phyloP scores from a whole-genome alignment of 768 basidiomycete genomes.

The Rhodotorula diobovata region DNA sequence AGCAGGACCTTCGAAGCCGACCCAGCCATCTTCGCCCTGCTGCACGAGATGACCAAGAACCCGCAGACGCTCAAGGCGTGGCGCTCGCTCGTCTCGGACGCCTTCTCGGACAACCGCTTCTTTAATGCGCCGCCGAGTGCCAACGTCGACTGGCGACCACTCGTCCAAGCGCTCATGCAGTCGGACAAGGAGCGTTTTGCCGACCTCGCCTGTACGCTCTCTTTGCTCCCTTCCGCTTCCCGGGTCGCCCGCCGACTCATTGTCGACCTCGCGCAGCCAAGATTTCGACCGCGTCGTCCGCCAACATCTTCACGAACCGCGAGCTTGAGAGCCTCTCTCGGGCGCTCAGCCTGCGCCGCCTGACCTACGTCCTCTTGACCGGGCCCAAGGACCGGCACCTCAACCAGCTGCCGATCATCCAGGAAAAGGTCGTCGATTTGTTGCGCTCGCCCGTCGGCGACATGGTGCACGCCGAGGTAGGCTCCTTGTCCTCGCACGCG shows the following conservation, averaged over 20 bases:
- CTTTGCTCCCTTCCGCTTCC: background rate
- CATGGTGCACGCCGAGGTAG: slow-evolving; percentile 82
- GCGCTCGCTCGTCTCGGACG: slow-evolving; percentile 71
- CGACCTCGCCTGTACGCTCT: slow-evolving; percentile 69
- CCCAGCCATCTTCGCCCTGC: slow-evolving; percentile 59
- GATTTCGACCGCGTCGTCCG: slow-evolving; percentile 76
- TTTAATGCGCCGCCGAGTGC: slow-evolving; percentile 67
- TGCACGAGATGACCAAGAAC: slow-evolving; percentile 67
- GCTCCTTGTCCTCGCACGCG: background rate
- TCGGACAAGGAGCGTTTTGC: slow-evolving; percentile 77
- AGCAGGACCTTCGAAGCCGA: slow-evolving; percentile 75
- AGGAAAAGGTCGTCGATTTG: slow-evolving; percentile 93
- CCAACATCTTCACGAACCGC: slow-evolving; percentile 91
- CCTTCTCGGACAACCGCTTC: slow-evolving; percentile 76
- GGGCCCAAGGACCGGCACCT: slow-evolving; percentile 89
- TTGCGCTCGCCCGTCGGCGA: slow-evolving; percentile 69
- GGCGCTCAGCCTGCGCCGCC: slow-evolving; percentile 76
- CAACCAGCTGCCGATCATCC: slow-evolving; percentile 82
- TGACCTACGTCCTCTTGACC: slow-evolving; percentile 79
- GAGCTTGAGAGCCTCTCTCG: slow-evolving; percentile 88
- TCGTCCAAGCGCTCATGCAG: slow-evolving; percentile 75
- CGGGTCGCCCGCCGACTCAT: background rate
- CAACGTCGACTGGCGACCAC: slow-evolving; percentile 65
- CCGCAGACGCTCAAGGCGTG: slow-evolving; percentile 76
- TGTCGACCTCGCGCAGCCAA: slow-evolving; percentile 37